A percentile compares a stretch with the other conserved stretches of the same genome.
These are phyloP conservation scores for Colletotrichum ledebouriae DNA, from an alignment of 2,329 filamentous ascomycete genomes.

Conservation along the genomic window DNA sequence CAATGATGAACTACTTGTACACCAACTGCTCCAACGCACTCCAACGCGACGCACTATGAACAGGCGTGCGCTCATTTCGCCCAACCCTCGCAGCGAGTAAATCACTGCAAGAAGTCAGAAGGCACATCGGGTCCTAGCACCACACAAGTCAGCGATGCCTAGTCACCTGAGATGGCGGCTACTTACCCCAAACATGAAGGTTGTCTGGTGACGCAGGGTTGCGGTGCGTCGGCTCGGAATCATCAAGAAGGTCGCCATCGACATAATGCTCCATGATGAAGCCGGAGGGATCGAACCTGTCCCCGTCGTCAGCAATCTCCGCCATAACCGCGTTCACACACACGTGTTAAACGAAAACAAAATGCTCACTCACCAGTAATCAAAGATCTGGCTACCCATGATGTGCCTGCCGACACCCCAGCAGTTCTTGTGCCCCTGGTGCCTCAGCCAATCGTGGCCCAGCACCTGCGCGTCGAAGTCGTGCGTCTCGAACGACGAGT, in stretches of 20 bases:
- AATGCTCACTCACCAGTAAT: slow-evolving; percentile 47
- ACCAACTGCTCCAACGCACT: too few relatives aligned
- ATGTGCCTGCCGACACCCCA: slow-evolving; percentile 81
- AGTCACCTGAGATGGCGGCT: neutral
- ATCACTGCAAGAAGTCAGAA: slow-evolving; percentile 39
- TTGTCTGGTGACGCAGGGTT: slow-evolving; percentile 57
- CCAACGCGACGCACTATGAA: too few relatives aligned
- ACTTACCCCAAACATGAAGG: slow-evolving; percentile 61
- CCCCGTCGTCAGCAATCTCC: neutral
- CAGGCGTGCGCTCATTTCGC: too few relatives aligned
- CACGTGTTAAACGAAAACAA: neutral
- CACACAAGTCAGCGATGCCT: slow-evolving; percentile 17
- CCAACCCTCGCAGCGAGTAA: too few relatives aligned
- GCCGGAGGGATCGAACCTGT: slow-evolving; percentile 70
- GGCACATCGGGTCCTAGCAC: slow-evolving; percentile 42
- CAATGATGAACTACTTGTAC: neutral
- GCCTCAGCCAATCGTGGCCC: slow-evolving; percentile 76
- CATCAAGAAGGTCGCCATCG: slow-evolving; percentile 75
- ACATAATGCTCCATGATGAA: slow-evolving; percentile 80
- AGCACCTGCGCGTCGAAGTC: slow-evolving; percentile 79
- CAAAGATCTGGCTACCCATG: slow-evolving; percentile 77
- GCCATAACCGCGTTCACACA: too few relatives aligned
- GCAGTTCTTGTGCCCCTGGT: slow-evolving; percentile 73
- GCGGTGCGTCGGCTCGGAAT: slow-evolving; percentile 62
- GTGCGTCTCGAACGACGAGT: slow-evolving; percentile 77